Evolutionary conservation across 371 early-diverging fungal species (phyloP), one percentile per base, ranked within the genome.

Genomic region (Dinochytrium kinnereticum): DNA sequence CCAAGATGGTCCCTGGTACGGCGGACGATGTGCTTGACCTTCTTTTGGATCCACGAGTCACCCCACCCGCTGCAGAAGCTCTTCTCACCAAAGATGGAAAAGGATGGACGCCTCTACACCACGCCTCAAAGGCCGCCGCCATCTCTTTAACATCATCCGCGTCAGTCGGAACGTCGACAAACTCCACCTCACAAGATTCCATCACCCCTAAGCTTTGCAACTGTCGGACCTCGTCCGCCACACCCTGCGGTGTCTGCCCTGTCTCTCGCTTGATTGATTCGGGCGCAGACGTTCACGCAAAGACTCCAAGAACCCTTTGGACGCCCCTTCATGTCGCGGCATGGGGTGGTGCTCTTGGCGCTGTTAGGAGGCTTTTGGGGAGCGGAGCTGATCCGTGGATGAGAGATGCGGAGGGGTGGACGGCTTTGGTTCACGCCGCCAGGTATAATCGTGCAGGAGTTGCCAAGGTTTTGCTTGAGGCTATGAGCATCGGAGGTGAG

Each of bases 321-420:
- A 76, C 76, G 34, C 33, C 72, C 7, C 37, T 72, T 37, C 76
- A 76, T 68, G 61, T 76, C 24, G 71, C 72, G n/a, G 57, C 69
- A 26, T 76, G 76, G 76, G 21, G 13, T 51, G 76, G 76, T 1
- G 57, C 61, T 10, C 3, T 33, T 2, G 64, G 19, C 5, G 59
- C 69, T 1, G 68, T 76, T 26, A 5, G n/a, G 31, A 30, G 44
- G 19, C 34, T 76, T 71, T 30, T 76, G n/a, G 69, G 5, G 51
- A 64, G 1, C 0, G 40, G 49, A 13, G 61, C 70, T 36, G 59
- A 36, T 37, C 21, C 44, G 39, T 66, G 66, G 61, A 31, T 39
- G n/a, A 57, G 19, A 64, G 76, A 76, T 64, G 71, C 67, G 1
- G 72, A 76, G 33, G 72, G 72, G 26, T 76, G 76, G 76, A 76